phyloP scores from a whole-genome alignment of 148 eudicot species.

The Heliamphora exappendiculata region DNA sequence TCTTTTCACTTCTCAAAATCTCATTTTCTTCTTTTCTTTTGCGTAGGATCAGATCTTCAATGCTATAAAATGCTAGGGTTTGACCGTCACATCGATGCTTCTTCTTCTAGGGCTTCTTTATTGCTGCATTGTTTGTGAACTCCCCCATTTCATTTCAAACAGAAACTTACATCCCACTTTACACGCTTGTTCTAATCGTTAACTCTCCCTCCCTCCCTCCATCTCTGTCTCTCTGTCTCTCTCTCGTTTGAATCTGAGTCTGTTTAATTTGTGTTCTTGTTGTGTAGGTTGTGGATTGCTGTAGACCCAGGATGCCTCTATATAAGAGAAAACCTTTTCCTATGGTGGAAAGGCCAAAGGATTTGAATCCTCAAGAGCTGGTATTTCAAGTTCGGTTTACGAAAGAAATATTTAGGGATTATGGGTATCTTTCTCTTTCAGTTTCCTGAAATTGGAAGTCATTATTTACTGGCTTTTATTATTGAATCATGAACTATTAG shows the following conservation, averaged over 20 bases:
- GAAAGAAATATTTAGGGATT: conserved; percentile 80
- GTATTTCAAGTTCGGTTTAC: conserved; percentile 81
- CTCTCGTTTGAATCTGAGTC: background rate
- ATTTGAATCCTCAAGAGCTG: conserved; percentile 59
- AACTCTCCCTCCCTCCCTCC: background rate
- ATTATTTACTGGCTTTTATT: background rate
- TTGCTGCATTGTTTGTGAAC: background rate
- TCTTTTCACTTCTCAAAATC: too few relatives aligned
- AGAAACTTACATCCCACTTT: background rate
- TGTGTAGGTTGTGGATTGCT: conserved; percentile 8
- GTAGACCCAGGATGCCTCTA: conserved; percentile 55
- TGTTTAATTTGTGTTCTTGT: background rate
- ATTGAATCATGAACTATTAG: conserved; percentile 1
- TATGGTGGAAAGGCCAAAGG: conserved; percentile 56
- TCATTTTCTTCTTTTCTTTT: too few relatives aligned
- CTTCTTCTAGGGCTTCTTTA: background rate
- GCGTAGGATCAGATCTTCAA: too few relatives aligned
- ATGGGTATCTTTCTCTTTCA: conserved; percentile 48
- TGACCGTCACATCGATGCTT: conserved; percentile 1
- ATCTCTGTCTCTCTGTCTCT: background rate
- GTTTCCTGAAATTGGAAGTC: background rate
- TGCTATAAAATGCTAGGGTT: conserved; percentile 8
- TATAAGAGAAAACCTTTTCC: conserved; percentile 71
- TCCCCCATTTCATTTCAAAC: background rate
- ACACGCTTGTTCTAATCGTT: background rate